Conservation (phyloP, 345 rosid genomes). For the Viola odorata region DNA sequence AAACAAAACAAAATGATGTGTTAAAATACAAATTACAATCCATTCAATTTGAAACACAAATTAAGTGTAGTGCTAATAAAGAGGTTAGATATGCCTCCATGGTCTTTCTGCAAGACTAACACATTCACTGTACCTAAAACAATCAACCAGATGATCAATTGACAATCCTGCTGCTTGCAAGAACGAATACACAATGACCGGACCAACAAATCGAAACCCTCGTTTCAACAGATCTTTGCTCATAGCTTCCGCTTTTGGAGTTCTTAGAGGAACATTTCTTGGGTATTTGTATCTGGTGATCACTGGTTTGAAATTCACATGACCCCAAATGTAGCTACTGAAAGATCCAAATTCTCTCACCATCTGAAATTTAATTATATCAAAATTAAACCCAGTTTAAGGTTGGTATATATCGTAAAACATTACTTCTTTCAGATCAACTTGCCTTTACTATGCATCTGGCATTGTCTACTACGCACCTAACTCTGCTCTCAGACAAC, state of each 20-base stretch:
- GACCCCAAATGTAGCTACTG: constrained; percentile 81
- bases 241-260: constrained; percentile 80
- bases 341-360: constrained; percentile 76
- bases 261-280: constrained; percentile 71
- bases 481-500: constrained; percentile 74
- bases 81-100: constrained; percentile 65
- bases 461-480: constrained; percentile 85
- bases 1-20: too few relatives aligned
- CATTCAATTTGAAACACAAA: too few relatives aligned
- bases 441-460: constrained; percentile 80
- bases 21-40: too few relatives aligned
- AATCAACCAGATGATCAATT: constrained; percentile 83
- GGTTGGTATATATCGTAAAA: not conserved
- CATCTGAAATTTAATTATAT: constrained; percentile 32
- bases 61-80: not conserved
- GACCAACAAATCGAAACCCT: constrained; percentile 88
- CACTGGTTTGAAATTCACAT: constrained; percentile 69
- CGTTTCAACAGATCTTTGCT: constrained; percentile 76
- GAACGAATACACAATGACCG: constrained; percentile 87
- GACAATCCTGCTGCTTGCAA: constrained; percentile 94
- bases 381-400: not conserved
- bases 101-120: constrained; percentile 80
- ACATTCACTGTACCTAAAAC: constrained; percentile 73
- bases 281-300: constrained; percentile 65
- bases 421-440: constrained; percentile 1